Evolutionary conservation across 2,329 filamentous ascomycete species (phyloP).

Genomic region (Bertia moriformis): DNA sequence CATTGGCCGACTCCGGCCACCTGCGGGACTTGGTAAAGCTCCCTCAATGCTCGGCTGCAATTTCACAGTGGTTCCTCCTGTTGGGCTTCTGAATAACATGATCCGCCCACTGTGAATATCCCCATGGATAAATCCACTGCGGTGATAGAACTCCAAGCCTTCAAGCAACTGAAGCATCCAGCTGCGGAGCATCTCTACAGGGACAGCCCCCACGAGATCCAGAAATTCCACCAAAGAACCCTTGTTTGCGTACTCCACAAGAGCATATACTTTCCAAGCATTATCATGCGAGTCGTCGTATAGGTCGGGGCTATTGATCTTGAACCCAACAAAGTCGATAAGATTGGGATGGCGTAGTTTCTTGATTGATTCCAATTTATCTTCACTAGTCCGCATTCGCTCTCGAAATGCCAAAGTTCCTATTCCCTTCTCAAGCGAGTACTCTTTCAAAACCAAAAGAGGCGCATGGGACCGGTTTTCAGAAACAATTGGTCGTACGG

Average conservation of each 20-base stretch:
- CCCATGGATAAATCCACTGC: slow-evolving; percentile 44
- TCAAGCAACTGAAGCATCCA: slow-evolving; percentile 52
- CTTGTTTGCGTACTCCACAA: slow-evolving; percentile 42
- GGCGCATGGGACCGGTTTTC: neutral
- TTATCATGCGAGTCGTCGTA: slow-evolving; percentile 12
- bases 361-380: slow-evolving; percentile 39
- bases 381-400: slow-evolving; percentile 38
- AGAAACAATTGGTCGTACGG: neutral
- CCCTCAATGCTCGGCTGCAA: neutral
- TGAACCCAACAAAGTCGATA: slow-evolving; percentile 43
- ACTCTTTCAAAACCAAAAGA: slow-evolving; percentile 8
- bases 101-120: slow-evolving; percentile 39
- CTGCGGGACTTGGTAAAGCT: neutral
- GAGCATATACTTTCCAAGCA: slow-evolving; percentile 36
- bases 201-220: slow-evolving; percentile 36
- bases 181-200: slow-evolving; percentile 35
- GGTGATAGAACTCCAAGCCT: slow-evolving; percentile 48
- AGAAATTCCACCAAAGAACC: slow-evolving; percentile 45
- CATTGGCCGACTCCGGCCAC: neutral
- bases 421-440: slow-evolving; percentile 13
- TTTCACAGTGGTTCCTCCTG: slow-evolving; percentile 21
- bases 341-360: slow-evolving; percentile 39
- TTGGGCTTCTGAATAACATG: slow-evolving; percentile 30
- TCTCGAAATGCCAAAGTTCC: slow-evolving; percentile 26
- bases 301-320: slow-evolving; percentile 23